Evolutionary conservation across 2,329 filamentous ascomycete species (phyloP), one percentile per base, ranked within the genome.

Genomic region (Monosporascus sp.): DNA sequence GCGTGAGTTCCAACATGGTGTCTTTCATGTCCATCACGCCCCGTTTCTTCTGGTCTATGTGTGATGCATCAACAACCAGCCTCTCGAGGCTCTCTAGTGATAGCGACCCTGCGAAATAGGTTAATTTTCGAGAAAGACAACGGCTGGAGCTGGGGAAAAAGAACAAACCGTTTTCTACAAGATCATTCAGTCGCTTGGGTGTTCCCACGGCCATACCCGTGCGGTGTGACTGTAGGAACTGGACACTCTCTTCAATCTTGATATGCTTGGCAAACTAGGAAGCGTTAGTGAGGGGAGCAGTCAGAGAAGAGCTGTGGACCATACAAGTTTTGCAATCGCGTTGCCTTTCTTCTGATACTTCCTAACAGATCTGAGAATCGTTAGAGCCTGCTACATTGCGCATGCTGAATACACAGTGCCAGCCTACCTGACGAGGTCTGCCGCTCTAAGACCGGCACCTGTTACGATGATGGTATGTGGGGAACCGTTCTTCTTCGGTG

Each of bases 1-100:
- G 81, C 46, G 90, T 82, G 48, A 97, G 79, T 7, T 91, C 90
- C 64, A 91, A 79, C 75, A 92, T 87, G 0, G 90, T 90, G 56
- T 99, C 94, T 70, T 89, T 91, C 90, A 97, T 97, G 66, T 97
- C 94, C 70, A 96, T 84, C 59, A 99, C 84, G 0, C 91, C 91
- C 47, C 92, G 81, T 77, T 96, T 96, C 80, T 99, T 99, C 71
- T 89, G 84, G 71, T 99, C 93, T 60, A 97, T 89, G 67, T 96
- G 87, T 7, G 91, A 96, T 16, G 90, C 91, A 72, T 99, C 94
- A 34, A 97, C 81, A 8, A 97, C 83, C 36, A 99, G 82, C 46
- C 90, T 82, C 73, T 91, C 84, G 51, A 97, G 71, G 55, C 87
- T 81, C 36, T 83, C 79, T 34, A 89, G 71, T 26, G 85, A 88